Conservation (phyloP, 768 basidiomycete species). For the Trametes sanguinea region DNA sequence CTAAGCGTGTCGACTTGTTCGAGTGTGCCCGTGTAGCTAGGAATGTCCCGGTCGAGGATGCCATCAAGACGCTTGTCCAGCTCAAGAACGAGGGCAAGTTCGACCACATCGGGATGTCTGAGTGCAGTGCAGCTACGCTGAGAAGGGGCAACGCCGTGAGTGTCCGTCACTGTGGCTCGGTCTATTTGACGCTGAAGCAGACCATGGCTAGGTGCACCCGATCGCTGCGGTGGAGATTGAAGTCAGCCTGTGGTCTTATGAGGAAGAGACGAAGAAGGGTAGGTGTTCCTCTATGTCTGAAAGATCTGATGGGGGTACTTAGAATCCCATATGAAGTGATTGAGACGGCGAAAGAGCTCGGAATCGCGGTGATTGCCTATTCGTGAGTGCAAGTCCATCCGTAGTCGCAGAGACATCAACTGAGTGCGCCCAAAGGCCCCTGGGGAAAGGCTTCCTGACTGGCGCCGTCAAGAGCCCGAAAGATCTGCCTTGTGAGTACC, state of each 20-base stretch:
- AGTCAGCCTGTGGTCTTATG: constrained; percentile 61
- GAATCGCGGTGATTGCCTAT: constrained; percentile 61
- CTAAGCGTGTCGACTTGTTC: constrained; percentile 62
- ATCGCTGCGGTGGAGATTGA: constrained; percentile 69
- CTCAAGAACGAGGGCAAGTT: constrained; percentile 58
- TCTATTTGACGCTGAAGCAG: not conserved
- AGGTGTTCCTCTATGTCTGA: not conserved
- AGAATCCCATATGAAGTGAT: constrained; percentile 40
- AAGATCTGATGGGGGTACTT: not conserved
- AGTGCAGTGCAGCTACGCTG: constrained; percentile 52
- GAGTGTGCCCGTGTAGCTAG: constrained; percentile 51
- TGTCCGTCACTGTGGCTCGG: not conserved
- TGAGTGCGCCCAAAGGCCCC: constrained; percentile 40
- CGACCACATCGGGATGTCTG: constrained; percentile 60
- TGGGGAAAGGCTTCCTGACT: constrained; percentile 55
- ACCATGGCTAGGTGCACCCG: constrained; percentile 45
- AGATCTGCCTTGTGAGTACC: constrained; percentile 35
- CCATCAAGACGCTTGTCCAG: constrained; percentile 42
- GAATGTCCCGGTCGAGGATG: constrained; percentile 48
- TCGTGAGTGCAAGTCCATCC: constrained; percentile 38
- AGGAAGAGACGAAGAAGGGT: constrained; percentile 51
- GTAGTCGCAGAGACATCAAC: not conserved
- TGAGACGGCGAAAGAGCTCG: constrained; percentile 54
- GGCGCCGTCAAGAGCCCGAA: constrained; percentile 46
- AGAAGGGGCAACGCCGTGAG: constrained; percentile 40